phyloP scores from a whole-genome alignment of 495 filamentous ascomycete species.

The Talaromyces stipitatus region DNA sequence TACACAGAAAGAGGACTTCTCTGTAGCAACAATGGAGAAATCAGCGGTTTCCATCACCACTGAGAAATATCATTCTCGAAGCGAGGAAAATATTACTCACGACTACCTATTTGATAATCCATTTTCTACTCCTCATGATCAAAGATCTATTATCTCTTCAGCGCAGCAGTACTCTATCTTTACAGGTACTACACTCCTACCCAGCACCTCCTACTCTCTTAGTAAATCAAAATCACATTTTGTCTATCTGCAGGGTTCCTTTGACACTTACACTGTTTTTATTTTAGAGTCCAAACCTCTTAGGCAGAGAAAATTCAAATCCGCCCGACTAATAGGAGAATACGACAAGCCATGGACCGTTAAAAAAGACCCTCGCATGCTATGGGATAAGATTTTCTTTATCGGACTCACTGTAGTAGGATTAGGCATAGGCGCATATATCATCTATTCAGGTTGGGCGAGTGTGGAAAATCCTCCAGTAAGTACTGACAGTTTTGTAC shows the following conservation, averaged over 20 bases:
- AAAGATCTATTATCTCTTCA: conserved; percentile 4
- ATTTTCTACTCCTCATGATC: conserved; percentile 6
- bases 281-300: conserved; percentile 4
- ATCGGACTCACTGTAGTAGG: conserved; percentile 60
- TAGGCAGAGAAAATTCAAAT: conserved; percentile 5
- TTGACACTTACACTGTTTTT: neutral
- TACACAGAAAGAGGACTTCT: neutral
- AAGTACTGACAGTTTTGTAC: neutral
- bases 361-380: conserved; percentile 66
- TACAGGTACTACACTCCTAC: neutral
- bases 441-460: conserved; percentile 58
- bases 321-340: conserved; percentile 22
- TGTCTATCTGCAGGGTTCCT: neutral
- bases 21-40: neutral
- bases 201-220: neutral
- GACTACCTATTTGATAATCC: neutral
- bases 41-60: neutral
- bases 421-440: conserved; percentile 53
- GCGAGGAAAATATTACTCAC: neutral
- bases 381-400: conserved; percentile 78
- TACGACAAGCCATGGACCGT: conserved; percentile 60
- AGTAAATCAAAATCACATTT: neutral
- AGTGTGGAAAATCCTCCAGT: conserved; percentile 5
- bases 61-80: neutral
- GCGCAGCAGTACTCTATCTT: conserved; percentile 1